Evolutionary conservation across 169 alveolate genomes (phyloP).

Genomic region (Eimeria acervulina): DNA sequence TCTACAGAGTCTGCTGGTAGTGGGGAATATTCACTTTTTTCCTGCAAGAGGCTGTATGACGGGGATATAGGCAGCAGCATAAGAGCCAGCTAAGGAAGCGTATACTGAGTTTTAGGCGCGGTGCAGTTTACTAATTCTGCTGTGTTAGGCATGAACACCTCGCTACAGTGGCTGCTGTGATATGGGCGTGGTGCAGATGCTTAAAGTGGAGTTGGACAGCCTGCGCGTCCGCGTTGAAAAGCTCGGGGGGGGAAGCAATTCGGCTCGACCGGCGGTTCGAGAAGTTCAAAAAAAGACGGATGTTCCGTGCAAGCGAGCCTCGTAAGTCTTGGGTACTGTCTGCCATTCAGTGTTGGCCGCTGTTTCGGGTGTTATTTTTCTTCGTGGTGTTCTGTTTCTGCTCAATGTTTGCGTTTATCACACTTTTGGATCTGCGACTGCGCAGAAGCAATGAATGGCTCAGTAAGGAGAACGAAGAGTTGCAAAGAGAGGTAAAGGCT

Average conservation of each 20-base stretch:
- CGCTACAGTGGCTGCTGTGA: neutral
- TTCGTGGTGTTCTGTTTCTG: neutral
- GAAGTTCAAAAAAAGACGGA: neutral
- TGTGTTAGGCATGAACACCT: neutral
- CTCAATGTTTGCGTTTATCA: neutral
- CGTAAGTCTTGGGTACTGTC: neutral
- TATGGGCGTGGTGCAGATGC: constrained; percentile 17
- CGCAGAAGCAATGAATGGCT: constrained; percentile 74
- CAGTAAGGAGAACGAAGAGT: constrained; percentile 43
- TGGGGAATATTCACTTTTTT: neutral
- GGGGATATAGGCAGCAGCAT: neutral
- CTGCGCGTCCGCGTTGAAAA: constrained; percentile 18
- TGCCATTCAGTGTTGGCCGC: neutral
- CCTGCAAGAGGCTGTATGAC: neutral
- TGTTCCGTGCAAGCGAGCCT: neutral
- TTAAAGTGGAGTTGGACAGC: constrained; percentile 43
- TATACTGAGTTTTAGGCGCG: neutral
- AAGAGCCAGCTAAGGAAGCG: neutral
- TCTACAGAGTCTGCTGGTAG: neutral
- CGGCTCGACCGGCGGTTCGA: neutral
- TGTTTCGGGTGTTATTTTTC: neutral
- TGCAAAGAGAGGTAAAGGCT: constrained; percentile 42
- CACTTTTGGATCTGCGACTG: neutral
- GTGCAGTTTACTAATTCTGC: neutral
- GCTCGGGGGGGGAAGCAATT: neutral